These are phyloP conservation scores for Hemileccinum rubropunctum DNA, from an alignment of 768 basidiomycete species.

Conservation along the genomic window DNA sequence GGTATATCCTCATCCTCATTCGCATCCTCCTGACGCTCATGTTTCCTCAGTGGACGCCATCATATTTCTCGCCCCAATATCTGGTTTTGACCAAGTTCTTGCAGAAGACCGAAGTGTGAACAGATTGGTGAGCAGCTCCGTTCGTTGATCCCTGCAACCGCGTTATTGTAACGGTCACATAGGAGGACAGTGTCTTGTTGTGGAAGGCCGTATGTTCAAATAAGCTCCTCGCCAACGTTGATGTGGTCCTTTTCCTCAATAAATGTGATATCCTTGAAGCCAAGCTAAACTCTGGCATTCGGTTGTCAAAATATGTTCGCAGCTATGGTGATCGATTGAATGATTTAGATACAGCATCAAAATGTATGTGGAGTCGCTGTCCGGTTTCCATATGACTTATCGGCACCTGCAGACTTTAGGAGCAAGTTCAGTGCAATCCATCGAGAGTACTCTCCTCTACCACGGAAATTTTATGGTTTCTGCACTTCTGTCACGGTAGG, in stretches of 20 bases:
- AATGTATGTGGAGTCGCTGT: constrained; percentile 45
- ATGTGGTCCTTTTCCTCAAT: constrained; percentile 78
- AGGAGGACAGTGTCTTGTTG: constrained; percentile 77
- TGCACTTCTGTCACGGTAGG: constrained; percentile 72
- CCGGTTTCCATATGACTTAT: background rate
- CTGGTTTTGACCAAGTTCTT: constrained; percentile 53
- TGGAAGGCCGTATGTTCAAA: constrained; percentile 76
- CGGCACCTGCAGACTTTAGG: constrained; percentile 50
- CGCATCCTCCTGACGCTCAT: background rate
- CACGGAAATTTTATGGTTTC: constrained; percentile 76
- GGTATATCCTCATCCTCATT: constrained; percentile 26
- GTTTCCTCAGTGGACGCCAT: constrained; percentile 40
- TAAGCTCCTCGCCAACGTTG: constrained; percentile 65
- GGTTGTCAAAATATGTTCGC: constrained; percentile 64
- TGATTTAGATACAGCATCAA: constrained; percentile 63
- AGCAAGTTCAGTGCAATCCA: constrained; percentile 76
- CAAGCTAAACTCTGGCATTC: constrained; percentile 64
- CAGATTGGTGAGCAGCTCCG: constrained; percentile 40
- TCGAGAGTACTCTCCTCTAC: constrained; percentile 69
- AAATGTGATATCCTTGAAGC: constrained; percentile 73
- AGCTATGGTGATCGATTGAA: constrained; percentile 69
- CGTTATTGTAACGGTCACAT: background rate
- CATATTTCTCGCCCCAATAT: constrained; percentile 60
- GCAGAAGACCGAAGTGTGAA: constrained; percentile 52
- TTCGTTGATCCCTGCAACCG: background rate